phyloP scores from a whole-genome alignment of 208 protist species.

The Wallacemonas rigidus region DNA sequence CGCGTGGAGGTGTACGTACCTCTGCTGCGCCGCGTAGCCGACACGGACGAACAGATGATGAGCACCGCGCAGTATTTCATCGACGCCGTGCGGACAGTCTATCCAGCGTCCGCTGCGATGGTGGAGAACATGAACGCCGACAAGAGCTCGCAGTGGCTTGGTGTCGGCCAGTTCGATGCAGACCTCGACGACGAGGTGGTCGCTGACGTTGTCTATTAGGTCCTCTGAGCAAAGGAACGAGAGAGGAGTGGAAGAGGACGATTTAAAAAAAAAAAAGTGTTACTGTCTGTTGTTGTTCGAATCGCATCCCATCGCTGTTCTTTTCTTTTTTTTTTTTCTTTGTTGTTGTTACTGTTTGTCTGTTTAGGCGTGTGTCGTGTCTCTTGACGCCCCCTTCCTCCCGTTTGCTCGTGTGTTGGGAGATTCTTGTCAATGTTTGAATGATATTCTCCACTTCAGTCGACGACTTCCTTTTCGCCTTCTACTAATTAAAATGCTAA shows the following conservation, averaged over 20 bases:
- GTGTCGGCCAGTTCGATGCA: constrained; percentile 77
- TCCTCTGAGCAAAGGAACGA: constrained; percentile 11
- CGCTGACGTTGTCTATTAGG: constrained; percentile 69
- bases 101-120: constrained; percentile 30
- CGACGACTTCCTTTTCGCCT: neutral
- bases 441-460: neutral
- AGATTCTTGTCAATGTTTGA: neutral
- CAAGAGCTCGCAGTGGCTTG: constrained; percentile 63
- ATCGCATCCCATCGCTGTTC: neutral
- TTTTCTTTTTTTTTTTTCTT: neutral
- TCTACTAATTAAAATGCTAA: constrained; percentile 16
- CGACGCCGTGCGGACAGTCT: constrained; percentile 53
- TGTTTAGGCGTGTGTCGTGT: neutral
- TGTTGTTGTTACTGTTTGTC: neutral
- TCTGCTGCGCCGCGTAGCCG: constrained; percentile 59
- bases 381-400: neutral
- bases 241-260: neutral
- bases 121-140: constrained; percentile 55
- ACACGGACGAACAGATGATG: constrained; percentile 71
- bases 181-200: constrained; percentile 88
- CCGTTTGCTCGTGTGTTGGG: neutral
- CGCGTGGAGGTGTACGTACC: constrained; percentile 64
- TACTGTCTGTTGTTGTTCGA: no score
- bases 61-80: constrained; percentile 86
- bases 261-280: no score